A percentile compares a stretch with the other conserved stretches of the same genome.
These are phyloP conservation scores for Nothomitra cinnamomea DNA, from an alignment of 2,329 filamentous ascomycete species.

Conservation along the genomic window DNA sequence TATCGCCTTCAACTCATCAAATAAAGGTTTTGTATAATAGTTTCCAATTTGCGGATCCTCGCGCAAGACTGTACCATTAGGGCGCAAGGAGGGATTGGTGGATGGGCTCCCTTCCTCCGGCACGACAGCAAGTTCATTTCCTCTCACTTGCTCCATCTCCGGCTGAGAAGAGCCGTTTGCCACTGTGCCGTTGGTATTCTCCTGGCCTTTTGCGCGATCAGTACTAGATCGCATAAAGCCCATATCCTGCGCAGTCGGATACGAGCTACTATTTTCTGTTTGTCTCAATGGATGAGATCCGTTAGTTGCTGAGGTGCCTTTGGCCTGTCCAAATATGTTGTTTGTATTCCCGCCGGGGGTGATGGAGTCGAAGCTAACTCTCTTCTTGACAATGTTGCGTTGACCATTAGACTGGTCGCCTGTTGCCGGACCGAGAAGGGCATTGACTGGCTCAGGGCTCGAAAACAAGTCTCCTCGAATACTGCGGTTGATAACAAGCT, in stretches of 20 bases:
- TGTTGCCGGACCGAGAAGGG: slow-evolving; percentile 26
- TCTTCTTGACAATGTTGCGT: slow-evolving; percentile 45
- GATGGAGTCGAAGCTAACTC: slow-evolving; percentile 77
- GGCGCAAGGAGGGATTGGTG: background rate
- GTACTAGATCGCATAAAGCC: slow-evolving; percentile 39
- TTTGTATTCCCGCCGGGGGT: slow-evolving; percentile 28
- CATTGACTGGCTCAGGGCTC: background rate
- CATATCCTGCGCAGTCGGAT: slow-evolving; percentile 39
- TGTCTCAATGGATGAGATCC: slow-evolving; percentile 29
- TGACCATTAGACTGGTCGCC: slow-evolving; percentile 14
- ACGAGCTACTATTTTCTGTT: slow-evolving; percentile 31
- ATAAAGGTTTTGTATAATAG: slow-evolving; percentile 74
- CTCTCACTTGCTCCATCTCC: slow-evolving; percentile 55
- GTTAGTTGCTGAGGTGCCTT: slow-evolving; percentile 16
- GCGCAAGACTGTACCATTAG: slow-evolving; percentile 10
- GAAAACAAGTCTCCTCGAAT: slow-evolving; percentile 50
- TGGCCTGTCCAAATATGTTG: slow-evolving; percentile 13
- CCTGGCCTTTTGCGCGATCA: slow-evolving; percentile 28
- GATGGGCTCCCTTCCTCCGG: slow-evolving; percentile 46
- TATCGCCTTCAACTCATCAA: slow-evolving; percentile 63
- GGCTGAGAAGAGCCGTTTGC: slow-evolving; percentile 24
- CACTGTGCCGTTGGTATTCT: slow-evolving; percentile 15
- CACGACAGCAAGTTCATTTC: slow-evolving; percentile 63
- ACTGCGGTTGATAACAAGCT: slow-evolving; percentile 79
- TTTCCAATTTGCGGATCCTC: slow-evolving; percentile 35